Base-by-base conservation (phyloP, 306 rosid species). In the Quercus dentata region DNA sequence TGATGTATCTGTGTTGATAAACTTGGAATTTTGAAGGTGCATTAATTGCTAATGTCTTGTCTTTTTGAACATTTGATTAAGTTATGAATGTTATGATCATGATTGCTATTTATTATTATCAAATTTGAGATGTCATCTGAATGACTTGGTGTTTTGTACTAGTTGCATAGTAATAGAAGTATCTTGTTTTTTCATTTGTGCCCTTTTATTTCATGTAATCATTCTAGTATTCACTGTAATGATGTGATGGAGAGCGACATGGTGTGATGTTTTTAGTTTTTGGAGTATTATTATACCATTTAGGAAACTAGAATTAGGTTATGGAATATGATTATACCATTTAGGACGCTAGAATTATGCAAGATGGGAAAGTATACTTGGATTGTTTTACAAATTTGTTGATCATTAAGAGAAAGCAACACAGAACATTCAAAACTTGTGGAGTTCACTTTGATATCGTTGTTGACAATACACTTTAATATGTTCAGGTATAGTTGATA, bases 21-120 rank as follows among this genome's bases (percentile, higher is more conserved):
- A 18, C 33, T 58, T 73, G 35, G 81, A 69, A 77, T 27, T 65
- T n/a, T 17, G 21, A 56, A 62, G 58, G 23, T 73, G 61, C 78
- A 25, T 82, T 58, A 73, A 73, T 28, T 31, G 20, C 2, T 3
- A 30, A 62, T 73, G 78, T 73, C 54, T 54, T 7, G 44, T 63
- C 28, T 33, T 64, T 63, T 25, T 30, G 46, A 64, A 11, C 20
- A 64, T 64, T 31, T 7, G 15, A 17, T 49, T 64, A 11, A 64
- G 31, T 64, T 41, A 41, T 41, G 46, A 8, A 31, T 28, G 17
- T 49, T 49, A 59, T 23, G 11, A 4, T 59, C 33, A 6, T 23
- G 31, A 3, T 21, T 58, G 4, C 65, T 58, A 1, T 21, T 41
- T 41, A 41, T 19, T 20, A 58, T 23, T 21, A 20, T 58, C 30